A percentile compares a stretch with the other conserved stretches of the same genome.
These are phyloP conservation scores for Stereocaulon alpinum DNA, from an alignment of 495 filamentous ascomycete genomes.

Conservation along the genomic window DNA sequence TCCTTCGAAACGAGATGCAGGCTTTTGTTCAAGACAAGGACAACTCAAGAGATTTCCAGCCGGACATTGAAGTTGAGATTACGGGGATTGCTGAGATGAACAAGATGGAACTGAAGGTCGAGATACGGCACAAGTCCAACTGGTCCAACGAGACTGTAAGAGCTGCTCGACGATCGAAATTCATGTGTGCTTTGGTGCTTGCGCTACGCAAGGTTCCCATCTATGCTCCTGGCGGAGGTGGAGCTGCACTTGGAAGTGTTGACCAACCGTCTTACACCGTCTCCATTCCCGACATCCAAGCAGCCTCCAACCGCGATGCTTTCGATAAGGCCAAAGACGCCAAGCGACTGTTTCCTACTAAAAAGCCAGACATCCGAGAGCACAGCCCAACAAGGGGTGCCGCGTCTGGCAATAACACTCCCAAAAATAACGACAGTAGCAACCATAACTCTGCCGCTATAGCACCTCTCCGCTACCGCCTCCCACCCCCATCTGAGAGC, in stretches of 20 bases:
- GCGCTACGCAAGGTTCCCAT: constrained; percentile 83
- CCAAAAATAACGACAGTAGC: constrained; percentile 16
- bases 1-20: constrained; percentile 70
- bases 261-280: constrained; percentile 67
- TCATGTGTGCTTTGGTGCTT: constrained; percentile 87
- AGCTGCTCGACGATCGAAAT: constrained; percentile 77
- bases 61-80: constrained; percentile 67
- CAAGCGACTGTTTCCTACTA: constrained; percentile 47
- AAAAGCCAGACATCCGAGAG: constrained; percentile 24
- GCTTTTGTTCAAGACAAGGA: constrained; percentile 75
- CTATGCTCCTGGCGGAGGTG: constrained; percentile 65
- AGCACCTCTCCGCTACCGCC: constrained; percentile 29
- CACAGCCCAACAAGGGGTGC: constrained; percentile 20
- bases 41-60: constrained; percentile 85
- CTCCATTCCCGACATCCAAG: constrained; percentile 53
- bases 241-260: constrained; percentile 53
- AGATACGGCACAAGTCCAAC: constrained; percentile 88
- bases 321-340: constrained; percentile 51
- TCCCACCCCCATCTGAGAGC: constrained; percentile 30
- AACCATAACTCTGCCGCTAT: constrained; percentile 20
- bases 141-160: constrained; percentile 89
- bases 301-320: constrained; percentile 47
- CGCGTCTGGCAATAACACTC: constrained; percentile 32
- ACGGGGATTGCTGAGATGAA: constrained; percentile 76
- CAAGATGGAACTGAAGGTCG: constrained; percentile 71